Evolutionary conservation across 148 eudicot species (phyloP).

Genomic region (Spergularia marina): DNA sequence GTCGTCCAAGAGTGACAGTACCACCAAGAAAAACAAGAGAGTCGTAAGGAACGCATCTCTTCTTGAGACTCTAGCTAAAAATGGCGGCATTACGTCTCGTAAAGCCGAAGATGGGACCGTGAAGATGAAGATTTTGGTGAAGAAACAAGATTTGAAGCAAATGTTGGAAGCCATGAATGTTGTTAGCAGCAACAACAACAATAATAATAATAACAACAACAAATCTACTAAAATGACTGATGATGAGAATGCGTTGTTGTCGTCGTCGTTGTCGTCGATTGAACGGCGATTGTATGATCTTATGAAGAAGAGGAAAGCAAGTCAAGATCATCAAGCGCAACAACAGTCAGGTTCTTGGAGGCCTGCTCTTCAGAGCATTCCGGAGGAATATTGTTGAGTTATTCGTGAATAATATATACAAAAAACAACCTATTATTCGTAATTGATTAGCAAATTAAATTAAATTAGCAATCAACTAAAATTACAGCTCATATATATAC

Average conservation of each 20-base stretch:
- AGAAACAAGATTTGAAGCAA: constrained; percentile 47
- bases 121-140: constrained; percentile 52
- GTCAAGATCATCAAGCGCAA: constrained; percentile 14
- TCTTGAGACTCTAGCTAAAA: constrained; percentile 36
- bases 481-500: too few species aligned
- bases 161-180: constrained; percentile 38
- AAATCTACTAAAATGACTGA: too few species aligned
- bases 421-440: background rate
- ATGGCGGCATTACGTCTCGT: constrained; percentile 30
- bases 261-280: background rate
- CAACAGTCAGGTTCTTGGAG: constrained; percentile 39
- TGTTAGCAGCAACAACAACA: background rate
- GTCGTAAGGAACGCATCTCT: constrained; percentile 17
- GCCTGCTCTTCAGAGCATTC: constrained; percentile 67
- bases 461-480: too few species aligned
- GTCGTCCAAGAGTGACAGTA: background rate
- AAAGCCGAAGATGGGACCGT: constrained; percentile 35
- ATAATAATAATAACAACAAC: background rate
- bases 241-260: background rate
- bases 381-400: constrained; percentile 37
- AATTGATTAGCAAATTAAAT: background rate
- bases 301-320: constrained; percentile 40
- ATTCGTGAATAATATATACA: background rate
- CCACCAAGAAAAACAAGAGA: constrained; percentile 3
- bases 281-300: constrained; percentile 38